phyloP scores from a whole-genome alignment of 306 rosid genomes.

The Cicer yamashitae region DNA sequence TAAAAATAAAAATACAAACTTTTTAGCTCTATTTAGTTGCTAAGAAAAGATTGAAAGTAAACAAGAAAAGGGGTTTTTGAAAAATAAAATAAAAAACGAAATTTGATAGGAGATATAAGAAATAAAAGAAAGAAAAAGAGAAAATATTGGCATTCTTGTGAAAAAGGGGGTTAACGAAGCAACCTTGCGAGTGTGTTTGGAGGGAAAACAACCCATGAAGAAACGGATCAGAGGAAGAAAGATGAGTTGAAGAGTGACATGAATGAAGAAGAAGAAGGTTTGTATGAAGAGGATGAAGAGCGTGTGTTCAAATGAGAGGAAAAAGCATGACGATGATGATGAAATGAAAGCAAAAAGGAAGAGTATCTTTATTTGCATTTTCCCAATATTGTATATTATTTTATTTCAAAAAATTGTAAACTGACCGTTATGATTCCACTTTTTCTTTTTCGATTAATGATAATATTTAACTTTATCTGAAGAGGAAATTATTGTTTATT shows the following conservation, averaged over 20 bases:
- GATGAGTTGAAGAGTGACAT: too few relatives aligned
- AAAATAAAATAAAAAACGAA: slow-evolving; percentile 3
- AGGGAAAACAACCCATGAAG: too few relatives aligned
- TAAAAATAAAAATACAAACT: too few relatives aligned
- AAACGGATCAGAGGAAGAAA: too few relatives aligned
- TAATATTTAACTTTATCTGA: too few relatives aligned
- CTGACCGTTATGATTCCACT: slow-evolving; percentile 59
- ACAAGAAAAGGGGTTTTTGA: neutral
- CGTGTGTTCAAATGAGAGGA: neutral
- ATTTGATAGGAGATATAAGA: neutral
- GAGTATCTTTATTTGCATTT: too few relatives aligned
- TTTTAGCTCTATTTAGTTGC: slow-evolving; percentile 45
- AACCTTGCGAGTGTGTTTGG: too few relatives aligned
- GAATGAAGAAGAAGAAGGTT: neutral
- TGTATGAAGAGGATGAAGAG: slow-evolving; percentile 37
- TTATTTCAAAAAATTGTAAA: slow-evolving; percentile 36
- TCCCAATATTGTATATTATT: slow-evolving; percentile 7
- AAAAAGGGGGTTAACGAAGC: too few relatives aligned
- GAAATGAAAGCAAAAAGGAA: too few relatives aligned
- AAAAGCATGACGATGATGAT: too few relatives aligned
- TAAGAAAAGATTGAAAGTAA: neutral
- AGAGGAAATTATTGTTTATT: too few relatives aligned
- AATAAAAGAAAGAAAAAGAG: neutral
- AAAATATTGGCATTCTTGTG: slow-evolving; percentile 7
- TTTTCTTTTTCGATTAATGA: too few relatives aligned